Evolutionary conservation across 2,329 filamentous ascomycete species (phyloP).

Genomic region (Aspergillus spinulosporus): DNA sequence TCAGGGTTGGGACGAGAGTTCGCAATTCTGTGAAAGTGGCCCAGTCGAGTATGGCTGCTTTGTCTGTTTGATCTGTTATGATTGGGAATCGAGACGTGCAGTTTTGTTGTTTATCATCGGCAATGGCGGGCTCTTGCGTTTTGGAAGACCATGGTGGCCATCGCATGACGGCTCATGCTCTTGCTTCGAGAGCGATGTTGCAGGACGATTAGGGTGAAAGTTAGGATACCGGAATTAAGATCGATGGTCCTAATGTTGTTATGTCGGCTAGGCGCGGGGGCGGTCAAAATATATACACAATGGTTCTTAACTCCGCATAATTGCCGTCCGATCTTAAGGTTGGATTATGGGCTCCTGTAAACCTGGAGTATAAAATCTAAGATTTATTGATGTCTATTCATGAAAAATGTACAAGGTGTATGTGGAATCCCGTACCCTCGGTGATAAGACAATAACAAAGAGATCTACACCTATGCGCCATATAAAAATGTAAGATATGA

Average conservation of each 20-base stretch:
- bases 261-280: background rate
- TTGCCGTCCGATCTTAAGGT: background rate
- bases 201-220: background rate
- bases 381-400: conserved; percentile 18
- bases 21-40: conserved; percentile 37
- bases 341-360: background rate
- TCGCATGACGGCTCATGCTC: conserved; percentile 46
- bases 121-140: conserved; percentile 24
- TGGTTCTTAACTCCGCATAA: background rate
- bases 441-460: conserved; percentile 12
- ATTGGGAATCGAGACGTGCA: background rate
- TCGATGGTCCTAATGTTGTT: background rate
- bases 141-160: conserved; percentile 51
- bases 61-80: conserved; percentile 20
- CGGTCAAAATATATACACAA: conserved; percentile 9
- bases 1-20: conserved; percentile 39
- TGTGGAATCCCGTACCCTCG: conserved; percentile 4
- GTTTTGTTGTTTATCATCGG: conserved; percentile 27
- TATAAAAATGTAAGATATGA: conserved; percentile 9
- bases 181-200: conserved; percentile 6
- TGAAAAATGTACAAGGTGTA: conserved; percentile 17
- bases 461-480: conserved; percentile 24
- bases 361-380: background rate
- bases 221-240: background rate
- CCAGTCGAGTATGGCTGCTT: conserved; percentile 39